Evolutionary conservation across 2,329 filamentous ascomycete genomes (phyloP), one percentile per base, ranked within the genome.

Genomic region (Stemphylium beticola): DNA sequence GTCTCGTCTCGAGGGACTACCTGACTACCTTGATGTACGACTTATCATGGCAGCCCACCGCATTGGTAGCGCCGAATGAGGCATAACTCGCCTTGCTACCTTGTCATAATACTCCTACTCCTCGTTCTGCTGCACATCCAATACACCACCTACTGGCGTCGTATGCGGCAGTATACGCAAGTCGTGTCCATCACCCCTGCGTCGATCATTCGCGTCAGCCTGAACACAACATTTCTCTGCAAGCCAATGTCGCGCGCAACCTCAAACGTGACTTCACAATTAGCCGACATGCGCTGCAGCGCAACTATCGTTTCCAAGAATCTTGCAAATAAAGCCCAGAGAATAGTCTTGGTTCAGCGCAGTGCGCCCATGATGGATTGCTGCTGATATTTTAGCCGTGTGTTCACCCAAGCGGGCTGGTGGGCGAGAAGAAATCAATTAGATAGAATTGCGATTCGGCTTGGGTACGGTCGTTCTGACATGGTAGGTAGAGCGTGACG

Each of bases 211-310:
- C 26, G 31, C 26, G 32, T 49, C 44, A 31, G 31, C 29, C 26
- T 32, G 38, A 44, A 31, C 32, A 46, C 26, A 34, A 11, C 34
- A 24, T 40, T 29, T 34, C 18, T 15, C 22, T 20, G 42, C 43
- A 26, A 18, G 42, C 41, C 24, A 47, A 47, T 29, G 24, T 26
- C 29, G 36, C 31, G 40, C 36, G 39, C 34, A 52, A 49, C 36
- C 43, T 49, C 57, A 54, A 57, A 46, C 11, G 26, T 4, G 31
- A 47, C 50, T 37, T 49, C 50, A 44, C 34, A 14, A 9, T 41
- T 15, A 17, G 17, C n/a, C 18, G 39, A 24, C 24, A 31, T 4
- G 26, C 17, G 24, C 10, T 15, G 24, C 7, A 26, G 4, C 24
- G 7, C 7, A 26, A 5, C 24, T 26, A 26, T 9, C 4, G 24